These are phyloP conservation scores for Starmerella potacharoeniae DNA, from an alignment of 805 yeast genomes.

Conservation along the genomic window DNA sequence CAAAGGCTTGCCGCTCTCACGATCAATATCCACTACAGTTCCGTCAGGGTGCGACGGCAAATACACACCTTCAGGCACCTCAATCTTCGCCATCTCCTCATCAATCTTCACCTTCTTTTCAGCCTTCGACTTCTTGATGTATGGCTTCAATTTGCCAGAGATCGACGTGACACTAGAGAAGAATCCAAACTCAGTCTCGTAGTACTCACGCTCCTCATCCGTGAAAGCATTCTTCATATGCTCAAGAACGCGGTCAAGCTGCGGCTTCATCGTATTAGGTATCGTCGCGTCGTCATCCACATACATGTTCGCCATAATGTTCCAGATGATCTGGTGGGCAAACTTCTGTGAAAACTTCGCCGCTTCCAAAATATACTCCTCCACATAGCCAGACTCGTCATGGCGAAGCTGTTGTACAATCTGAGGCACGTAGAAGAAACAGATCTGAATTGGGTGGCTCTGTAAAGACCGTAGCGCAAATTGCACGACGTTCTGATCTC, in stretches of 20 bases:
- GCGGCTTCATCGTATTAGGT: conserved; percentile 76
- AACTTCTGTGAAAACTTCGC: conserved; percentile 82
- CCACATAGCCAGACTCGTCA: conserved; percentile 73
- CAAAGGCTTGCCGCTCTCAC: conserved; percentile 85
- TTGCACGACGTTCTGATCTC: conserved; percentile 60
- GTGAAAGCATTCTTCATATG: conserved; percentile 54
- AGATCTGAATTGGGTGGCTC: conserved; percentile 70
- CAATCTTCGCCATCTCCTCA: conserved; percentile 78
- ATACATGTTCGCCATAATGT: conserved; percentile 84
- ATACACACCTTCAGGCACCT: conserved; percentile 71
- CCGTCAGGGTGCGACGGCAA: conserved; percentile 97
- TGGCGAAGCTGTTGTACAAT: conserved; percentile 85
- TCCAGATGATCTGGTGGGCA: conserved; percentile 98
- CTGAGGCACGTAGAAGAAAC: conserved; percentile 96
- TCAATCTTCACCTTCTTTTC: conserved; percentile 94
- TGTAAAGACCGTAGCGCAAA: conserved; percentile 85
- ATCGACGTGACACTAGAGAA: conserved; percentile 86
- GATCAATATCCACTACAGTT: conserved; percentile 75
- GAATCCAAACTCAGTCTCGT: conserved; percentile 74
- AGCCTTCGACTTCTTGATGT: conserved; percentile 83
- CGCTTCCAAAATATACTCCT: conserved; percentile 78
- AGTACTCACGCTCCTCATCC: conserved; percentile 50
- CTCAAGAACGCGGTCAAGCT: conserved; percentile 58
- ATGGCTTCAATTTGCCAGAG: conserved; percentile 91
- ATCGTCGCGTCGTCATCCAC: conserved; percentile 75